phyloP scores from a whole-genome alignment of 371 early-diverging fungal genomes.

The Vairimorpha necatrix region DNA sequence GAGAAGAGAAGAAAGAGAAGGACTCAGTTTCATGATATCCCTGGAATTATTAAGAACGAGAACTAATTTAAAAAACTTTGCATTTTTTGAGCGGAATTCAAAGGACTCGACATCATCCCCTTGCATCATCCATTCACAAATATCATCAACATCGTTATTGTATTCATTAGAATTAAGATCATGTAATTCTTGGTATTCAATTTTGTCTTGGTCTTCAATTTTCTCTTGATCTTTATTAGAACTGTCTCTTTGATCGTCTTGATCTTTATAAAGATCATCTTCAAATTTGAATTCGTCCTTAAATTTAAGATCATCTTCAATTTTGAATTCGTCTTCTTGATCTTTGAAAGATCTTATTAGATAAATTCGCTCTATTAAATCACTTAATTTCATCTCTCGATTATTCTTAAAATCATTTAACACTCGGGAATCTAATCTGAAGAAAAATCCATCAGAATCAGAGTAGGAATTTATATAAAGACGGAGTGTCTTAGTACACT shows the following conservation, averaged over 20 bases:
- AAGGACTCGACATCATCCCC: conserved; percentile 30
- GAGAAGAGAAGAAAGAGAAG: conserved; percentile 19
- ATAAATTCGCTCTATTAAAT: conserved; percentile 48
- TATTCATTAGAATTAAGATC: conserved; percentile 2
- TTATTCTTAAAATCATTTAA: conserved; percentile 50
- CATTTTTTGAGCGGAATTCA: conserved; percentile 1
- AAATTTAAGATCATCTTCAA: neutral
- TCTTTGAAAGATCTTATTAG: neutral
- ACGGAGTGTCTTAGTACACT: conserved; percentile 55
- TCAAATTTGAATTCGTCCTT: neutral
- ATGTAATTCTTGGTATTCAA: neutral
- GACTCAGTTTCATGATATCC: conserved; percentile 40
- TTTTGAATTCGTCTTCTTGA: neutral
- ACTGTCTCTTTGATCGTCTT: neutral
- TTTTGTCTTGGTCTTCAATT: neutral
- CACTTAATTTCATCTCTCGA: conserved; percentile 26
- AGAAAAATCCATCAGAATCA: conserved; percentile 26
- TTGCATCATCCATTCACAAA: conserved; percentile 50
- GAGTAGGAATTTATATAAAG: conserved; percentile 39
- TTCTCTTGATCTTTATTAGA: neutral
- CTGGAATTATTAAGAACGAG: conserved; percentile 50
- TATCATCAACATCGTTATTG: too few relatives aligned
- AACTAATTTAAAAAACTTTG: neutral
- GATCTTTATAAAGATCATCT: neutral
- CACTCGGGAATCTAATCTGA: conserved; percentile 57